Evolutionary conservation across 176 grass and related monocot genomes (phyloP), one percentile per base, ranked within the genome.

Genomic region (Avena insularis): DNA sequence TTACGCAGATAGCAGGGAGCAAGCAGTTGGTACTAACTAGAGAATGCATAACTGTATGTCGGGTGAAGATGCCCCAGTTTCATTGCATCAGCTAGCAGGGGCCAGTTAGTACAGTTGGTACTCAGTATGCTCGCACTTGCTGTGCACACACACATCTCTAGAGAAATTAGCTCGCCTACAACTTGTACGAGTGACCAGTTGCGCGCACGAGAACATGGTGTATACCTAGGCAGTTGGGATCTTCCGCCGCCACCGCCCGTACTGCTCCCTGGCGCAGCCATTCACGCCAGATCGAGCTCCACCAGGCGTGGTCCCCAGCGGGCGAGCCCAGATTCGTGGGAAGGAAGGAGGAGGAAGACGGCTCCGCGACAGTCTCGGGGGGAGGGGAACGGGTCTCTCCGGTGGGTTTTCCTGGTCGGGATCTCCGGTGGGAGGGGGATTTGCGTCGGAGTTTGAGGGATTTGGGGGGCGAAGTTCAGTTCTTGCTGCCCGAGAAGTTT

Each of bases 161-260:
- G 13, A 53, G 50, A 3, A 53, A 53, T 4, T 13, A 53, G 12
- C 50, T 53, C 50, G 14, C 16, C 53, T 55, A 17, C 89, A 31
- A 81, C 38, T 40, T 40, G 38, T 40, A 40, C 38, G 74, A 56
- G 40, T 25, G 25, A 80, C 70, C 62, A 5, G 27, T 25, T 73
- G 46, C 33, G 65, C 47, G 27, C 60, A 68, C 53, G 79, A 82
- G 73, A 74, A 82, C 69, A 80, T 62, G 57, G 84, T 77, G 57
- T 58, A 70, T 90, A 94, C 93, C 85, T 82, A 12, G 74, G 85
- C 78, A 35, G 84, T 14, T 92, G 93, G 71, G 78, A 85, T 81
- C 87, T 90, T 46, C 85, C 81, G 68, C 88, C 90, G 48, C 66
- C 66, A 16, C 66, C 64, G 29, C 64, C 66, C 12, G 35, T 69